Conservation (phyloP, 176 grass and related monocot species). For the Oryza brachyantha region DNA sequence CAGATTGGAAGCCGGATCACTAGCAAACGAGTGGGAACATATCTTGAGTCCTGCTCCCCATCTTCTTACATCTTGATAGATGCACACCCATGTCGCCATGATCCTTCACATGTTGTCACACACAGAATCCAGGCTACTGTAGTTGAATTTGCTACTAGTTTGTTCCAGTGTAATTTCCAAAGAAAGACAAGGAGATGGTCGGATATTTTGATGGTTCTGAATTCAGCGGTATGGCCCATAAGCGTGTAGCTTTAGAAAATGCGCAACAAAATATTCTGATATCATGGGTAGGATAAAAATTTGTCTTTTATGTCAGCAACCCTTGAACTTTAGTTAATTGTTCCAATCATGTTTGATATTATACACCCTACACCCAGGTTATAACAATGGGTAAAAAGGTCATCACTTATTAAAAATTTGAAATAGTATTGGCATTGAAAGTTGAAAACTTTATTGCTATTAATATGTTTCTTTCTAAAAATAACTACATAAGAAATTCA, state of each 20-base stretch:
- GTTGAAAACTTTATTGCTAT: background rate
- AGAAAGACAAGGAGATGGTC: slow-evolving; percentile 56
- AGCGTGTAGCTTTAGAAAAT: slow-evolving; percentile 24
- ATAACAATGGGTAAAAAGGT: slow-evolving; percentile 18
- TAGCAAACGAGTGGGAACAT: slow-evolving; percentile 76
- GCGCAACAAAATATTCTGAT: slow-evolving; percentile 14
- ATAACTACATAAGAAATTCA: background rate
- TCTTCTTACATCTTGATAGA: slow-evolving; percentile 88
- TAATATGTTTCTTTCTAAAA: background rate
- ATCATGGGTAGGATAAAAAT: background rate
- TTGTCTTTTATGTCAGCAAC: slow-evolving; percentile 15
- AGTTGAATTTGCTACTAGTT: slow-evolving; percentile 62
- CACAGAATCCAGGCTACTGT: slow-evolving; percentile 77
- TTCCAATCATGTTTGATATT: background rate
- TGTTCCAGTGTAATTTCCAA: slow-evolving; percentile 43
- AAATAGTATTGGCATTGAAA: background rate
- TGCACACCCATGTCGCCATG: slow-evolving; percentile 75
- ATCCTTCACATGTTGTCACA: slow-evolving; percentile 93
- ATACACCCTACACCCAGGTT: background rate
- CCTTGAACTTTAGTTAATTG: slow-evolving; percentile 5
- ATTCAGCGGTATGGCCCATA: slow-evolving; percentile 63
- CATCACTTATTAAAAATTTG: background rate
- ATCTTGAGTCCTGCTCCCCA: slow-evolving; percentile 65
- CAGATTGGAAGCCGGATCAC: slow-evolving; percentile 95
- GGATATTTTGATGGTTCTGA: slow-evolving; percentile 60